phyloP scores from a whole-genome alignment of 2,329 filamentous ascomycete species.

The Tolypocladium album region DNA sequence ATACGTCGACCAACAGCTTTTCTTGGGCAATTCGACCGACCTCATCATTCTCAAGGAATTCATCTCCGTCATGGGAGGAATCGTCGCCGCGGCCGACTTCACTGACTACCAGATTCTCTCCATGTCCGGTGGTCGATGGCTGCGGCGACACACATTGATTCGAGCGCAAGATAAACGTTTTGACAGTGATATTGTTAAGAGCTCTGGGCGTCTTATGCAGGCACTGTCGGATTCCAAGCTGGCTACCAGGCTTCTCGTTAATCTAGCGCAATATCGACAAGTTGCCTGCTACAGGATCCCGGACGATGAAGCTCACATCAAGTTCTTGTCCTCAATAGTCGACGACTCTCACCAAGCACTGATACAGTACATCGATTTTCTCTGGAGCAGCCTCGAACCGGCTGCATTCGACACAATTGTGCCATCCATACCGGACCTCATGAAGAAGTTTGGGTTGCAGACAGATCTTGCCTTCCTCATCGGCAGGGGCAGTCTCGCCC shows the following conservation, averaged over 20 bases:
- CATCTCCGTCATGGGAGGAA: conserved; percentile 86
- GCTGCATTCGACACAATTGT: conserved; percentile 71
- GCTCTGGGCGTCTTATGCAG: conserved; percentile 69
- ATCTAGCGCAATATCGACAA: conserved; percentile 82
- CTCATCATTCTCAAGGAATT: conserved; percentile 86
- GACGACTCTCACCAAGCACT: conserved; percentile 85
- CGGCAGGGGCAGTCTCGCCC: conserved; percentile 61
- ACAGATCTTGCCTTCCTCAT: conserved; percentile 78
- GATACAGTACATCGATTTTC: conserved; percentile 78
- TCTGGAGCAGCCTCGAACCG: conserved; percentile 66
- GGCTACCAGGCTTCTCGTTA: conserved; percentile 74
- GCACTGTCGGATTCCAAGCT: conserved; percentile 69
- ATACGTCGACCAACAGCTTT: conserved; percentile 79
- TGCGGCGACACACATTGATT: conserved; percentile 72
- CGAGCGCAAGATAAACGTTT: conserved; percentile 75
- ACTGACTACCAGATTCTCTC: conserved; percentile 80
- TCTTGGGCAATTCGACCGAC: conserved; percentile 75
- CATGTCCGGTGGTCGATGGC: conserved; percentile 73
- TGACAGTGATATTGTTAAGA: conserved; percentile 61
- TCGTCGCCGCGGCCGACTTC: conserved; percentile 76
- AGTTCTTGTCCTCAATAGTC: conserved; percentile 76
- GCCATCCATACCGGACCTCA: conserved; percentile 62
- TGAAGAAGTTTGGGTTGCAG: conserved; percentile 70
- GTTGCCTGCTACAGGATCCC: conserved; percentile 70
- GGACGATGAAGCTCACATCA: conserved; percentile 69